Conservation (phyloP, 2,329 filamentous ascomycete species). For the Trichoderma atroviride region DNA sequence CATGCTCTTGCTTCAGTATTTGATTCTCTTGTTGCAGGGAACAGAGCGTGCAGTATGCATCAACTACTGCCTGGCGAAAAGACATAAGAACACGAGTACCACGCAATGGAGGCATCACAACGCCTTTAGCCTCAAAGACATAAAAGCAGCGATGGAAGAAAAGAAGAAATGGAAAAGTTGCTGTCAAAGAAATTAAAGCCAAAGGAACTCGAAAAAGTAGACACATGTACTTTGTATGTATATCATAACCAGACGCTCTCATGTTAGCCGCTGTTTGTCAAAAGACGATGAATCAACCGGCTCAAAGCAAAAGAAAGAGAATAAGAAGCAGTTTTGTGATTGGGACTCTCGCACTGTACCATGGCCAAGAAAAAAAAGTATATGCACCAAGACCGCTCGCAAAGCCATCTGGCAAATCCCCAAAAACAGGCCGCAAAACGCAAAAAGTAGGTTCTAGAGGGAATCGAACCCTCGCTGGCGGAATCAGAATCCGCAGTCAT, state of each 20-base stretch:
- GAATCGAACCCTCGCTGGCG: slow-evolving; percentile 30
- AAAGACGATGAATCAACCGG: background rate
- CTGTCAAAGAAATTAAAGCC: background rate
- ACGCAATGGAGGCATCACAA: background rate
- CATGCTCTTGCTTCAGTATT: background rate
- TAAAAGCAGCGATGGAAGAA: background rate
- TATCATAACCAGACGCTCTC: background rate
- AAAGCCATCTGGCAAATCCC: background rate
- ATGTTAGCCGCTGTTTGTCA: background rate
- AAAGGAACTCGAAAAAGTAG: background rate
- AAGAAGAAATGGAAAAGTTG: background rate
- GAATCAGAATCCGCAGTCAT: slow-evolving; percentile 30
- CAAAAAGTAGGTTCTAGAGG: slow-evolving; percentile 25
- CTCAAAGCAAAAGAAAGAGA: background rate
- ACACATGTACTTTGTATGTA: background rate
- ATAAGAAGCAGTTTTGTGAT: background rate
- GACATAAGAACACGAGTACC: too few species aligned
- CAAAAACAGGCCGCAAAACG: background rate
- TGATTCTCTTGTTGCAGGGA: background rate
- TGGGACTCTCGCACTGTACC: background rate
- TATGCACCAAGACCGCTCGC: background rate
- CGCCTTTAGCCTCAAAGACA: background rate
- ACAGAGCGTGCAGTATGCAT: background rate
- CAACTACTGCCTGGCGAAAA: background rate
- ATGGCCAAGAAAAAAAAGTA: background rate